Evolutionary conservation across 2,329 filamentous ascomycete genomes (phyloP), one percentile per base, ranked within the genome.

Genomic region (Fusarium globosum): DNA sequence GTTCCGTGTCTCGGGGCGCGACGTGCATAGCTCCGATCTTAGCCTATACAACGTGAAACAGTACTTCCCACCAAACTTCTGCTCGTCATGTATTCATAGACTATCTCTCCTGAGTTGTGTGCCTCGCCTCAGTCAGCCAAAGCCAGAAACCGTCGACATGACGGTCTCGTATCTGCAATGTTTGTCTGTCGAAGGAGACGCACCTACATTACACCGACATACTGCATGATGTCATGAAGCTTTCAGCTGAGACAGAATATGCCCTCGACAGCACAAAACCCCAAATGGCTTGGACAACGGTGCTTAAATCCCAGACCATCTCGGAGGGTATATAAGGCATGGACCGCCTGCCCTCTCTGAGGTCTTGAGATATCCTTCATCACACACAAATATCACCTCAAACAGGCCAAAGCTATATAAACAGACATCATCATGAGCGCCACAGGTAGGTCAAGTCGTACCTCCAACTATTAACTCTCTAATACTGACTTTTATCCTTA

Each of bases 241-340:
- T 13, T 18, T 18, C 20, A 49, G 23, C 20, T 48, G 15, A n/a
- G 21, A 18, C 21, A 49, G 1, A 11, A n/a, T 12, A 12, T 23
- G n/a, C n/a, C 41, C 3, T 6, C 18, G 36, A 3, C 16, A 16
- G 11, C 2, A 45, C 16, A 6, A 26, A 26, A 8, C 16, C 21
- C 6, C 14, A 0, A 15, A 9, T 8, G 39, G 10, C 21, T 14
- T n/a, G 6, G 13, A 42, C 14, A 4, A 0, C 6, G 15, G 4
- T 4, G 8, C 9, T 4, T 3, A 5, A 1, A 28, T 4, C 13
- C n/a, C 1, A 11, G 4, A 4, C 6, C 26, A 5, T 9, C 9
- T 0, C 0, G 4, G 15, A 1, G 0, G 0, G 12, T 13, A 33
- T 7, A 33, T 18, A 49, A 23, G 5, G 7, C 3, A 5, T 33